Base-by-base conservation (phyloP, 2,329 filamentous ascomycete genomes). In the Epicoccum sorghinum region DNA sequence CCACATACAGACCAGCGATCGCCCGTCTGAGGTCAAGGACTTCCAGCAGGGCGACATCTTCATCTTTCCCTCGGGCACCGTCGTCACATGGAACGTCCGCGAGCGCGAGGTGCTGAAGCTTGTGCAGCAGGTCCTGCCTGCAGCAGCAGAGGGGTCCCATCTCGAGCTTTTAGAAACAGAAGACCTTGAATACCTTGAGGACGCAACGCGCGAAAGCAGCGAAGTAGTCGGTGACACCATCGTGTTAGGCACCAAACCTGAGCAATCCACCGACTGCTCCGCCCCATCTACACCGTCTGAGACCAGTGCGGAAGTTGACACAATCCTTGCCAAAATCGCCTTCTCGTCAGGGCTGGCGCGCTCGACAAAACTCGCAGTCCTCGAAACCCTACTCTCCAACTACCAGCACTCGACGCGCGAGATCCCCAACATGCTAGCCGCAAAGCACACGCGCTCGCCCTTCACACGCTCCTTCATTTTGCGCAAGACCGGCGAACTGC, bases 311-410 rank as follows among this genome's bases (percentile, higher is more conserved):
- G 72, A 76, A 50, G 76, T 84, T 29, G 83, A 87, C 63, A 84
- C 82, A 0, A 90, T 93, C 1, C 82, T 97, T 12, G 92, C 93
- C 64, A 97, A 98, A 72, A 93, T 98, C 58, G 95, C 95, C 38
- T 98, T 98, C 75, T 97, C 93, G 0, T 97, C 92, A 0, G 93
- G 93, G 2, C 83, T 99, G 8, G 93, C 95, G 4, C 85, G 95
- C 48, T 95, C 89, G 67, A 97, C 95, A 5, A 98, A 98, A 74
- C 84, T 99, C 10, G 93, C 92, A 33, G 91, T 96, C 3, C 83
- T 99, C 22, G 95, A 99, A 75, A 89, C 86, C 46, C 84, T 91
- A 33, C 82, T 98, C 13, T 87, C 85, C 36, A 85, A 86, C 47
- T 98, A 98, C 76, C 93, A 98, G 65, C 86, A 92, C 66, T 91